Evolutionary conservation across 495 filamentous ascomycete species (phyloP), one percentile per base, ranked within the genome.

Genomic region (Xylaria castorea): DNA sequence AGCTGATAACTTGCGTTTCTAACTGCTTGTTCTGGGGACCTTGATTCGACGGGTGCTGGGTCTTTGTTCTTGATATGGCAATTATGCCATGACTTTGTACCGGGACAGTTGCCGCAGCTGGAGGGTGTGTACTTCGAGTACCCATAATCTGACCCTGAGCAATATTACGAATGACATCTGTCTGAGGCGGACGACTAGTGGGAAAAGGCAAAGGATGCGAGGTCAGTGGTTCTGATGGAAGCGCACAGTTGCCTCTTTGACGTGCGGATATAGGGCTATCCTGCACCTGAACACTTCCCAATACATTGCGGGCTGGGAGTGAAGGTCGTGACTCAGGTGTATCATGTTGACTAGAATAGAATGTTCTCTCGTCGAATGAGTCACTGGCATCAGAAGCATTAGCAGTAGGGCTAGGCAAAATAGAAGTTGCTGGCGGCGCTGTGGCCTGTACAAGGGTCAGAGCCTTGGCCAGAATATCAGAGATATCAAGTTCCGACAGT

Each of bases 341-440:
- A 68, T 85, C 84, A 79, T 84, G 81, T 83, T 90, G 91, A 85
- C 94, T 97, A 60, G 94, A 97, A 83, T 98, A 97, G 81, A 96
- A 95, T n/a, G 93, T 94, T 74, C 96, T 94, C 77, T 95, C 91
- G 81, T 97, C 94, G 81, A 94, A 92, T 14, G 93, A 95, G 77
- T 94, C 93, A 85, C 87, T 91, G 73, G 87, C 83, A 73, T 87
- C 85, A 80, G 86, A 82, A 68, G 80, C 84, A 82, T 89, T 88
- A 86, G 85, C 84, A 77, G 81, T 76, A 57, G 62, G 63, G 55
- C 83, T 82, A 75, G 83, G 86, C 81, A 88, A 82, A 42, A 82
- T 83, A 75, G 90, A 80, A 79, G 88, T 90, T 68, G 79, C 48
- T 64, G 77, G 77, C 63, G 78, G 75, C 75, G 80, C 77, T 58